Base-by-base conservation (phyloP, 495 filamentous ascomycete genomes). In the Neurospora sp. region DNA sequence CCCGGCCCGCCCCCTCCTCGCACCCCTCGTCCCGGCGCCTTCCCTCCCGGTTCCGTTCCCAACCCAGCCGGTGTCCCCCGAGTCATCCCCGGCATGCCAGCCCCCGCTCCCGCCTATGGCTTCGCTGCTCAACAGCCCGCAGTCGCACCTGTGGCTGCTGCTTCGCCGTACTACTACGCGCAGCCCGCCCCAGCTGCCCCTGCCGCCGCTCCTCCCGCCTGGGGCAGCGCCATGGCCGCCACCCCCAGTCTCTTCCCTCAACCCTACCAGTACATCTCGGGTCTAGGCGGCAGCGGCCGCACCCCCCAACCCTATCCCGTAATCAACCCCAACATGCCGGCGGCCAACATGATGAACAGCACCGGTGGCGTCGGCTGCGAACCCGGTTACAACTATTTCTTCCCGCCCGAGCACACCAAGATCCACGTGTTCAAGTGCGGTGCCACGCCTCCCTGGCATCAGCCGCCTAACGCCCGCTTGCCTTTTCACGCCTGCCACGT, bases 311-410 rank as follows among this genome's bases (percentile, higher is more conserved):
- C 81, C 0, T 75, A 78, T 11, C 82, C 83, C 0, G 71, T 74
- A 35, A 79, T 84, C 35, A 84, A 89, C 31, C 77, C 78, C 16
- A 87, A 86, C 78, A 76, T 90, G 62, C 83, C 86, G 12, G 85
- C 83, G 10, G 81, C 90, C 70, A 88, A 91, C 78, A 77, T 91
- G 44, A 81, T 82, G 27, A 85, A 90, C 72, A 83, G 85, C 18
- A 86, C 87, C 12, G 89, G 89, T 18, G 91, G 90, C 41, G 78
- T 80, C 8, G 86, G 85, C 44, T 81, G 82, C 41, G 85, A 87
- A 74, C 85, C 85, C 0, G 85, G 85, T 5, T 87, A 84, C 78
- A 84, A 87, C 78, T 88, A 87, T 77, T 81, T 86, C 70, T 87
- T 87, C 76, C 83, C 83, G 1, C 70, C 75, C 7, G 81, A 87